Evolutionary conservation across 2,329 filamentous ascomycete genomes (phyloP).

Genomic region (Colletotrichum karsti): DNA sequence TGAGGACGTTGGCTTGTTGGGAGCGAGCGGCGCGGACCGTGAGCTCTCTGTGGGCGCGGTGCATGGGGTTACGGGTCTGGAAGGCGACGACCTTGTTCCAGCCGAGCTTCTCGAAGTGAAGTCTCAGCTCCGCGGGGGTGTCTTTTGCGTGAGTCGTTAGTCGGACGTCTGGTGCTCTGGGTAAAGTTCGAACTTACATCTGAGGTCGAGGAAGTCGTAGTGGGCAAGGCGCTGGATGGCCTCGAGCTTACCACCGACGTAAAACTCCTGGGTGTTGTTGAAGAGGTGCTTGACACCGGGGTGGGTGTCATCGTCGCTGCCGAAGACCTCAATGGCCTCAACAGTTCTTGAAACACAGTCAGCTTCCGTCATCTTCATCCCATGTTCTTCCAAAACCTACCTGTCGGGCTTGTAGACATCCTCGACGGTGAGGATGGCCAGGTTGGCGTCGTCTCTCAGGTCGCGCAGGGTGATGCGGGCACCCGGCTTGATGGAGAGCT

Average conservation of each 20-base stretch:
- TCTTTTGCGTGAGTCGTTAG: constrained; percentile 58
- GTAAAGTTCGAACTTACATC: constrained; percentile 69
- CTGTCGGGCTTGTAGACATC: constrained; percentile 97
- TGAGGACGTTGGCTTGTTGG: constrained; percentile 97
- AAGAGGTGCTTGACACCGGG: constrained; percentile 92
- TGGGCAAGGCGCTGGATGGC: constrained; percentile 95
- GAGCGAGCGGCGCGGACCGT: constrained; percentile 96
- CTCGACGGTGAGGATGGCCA: constrained; percentile 94
- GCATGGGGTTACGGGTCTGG: constrained; percentile 99
- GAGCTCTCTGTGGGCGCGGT: constrained; percentile 96
- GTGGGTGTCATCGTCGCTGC: constrained; percentile 87
- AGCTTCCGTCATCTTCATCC: constrained; percentile 45
- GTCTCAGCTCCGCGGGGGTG: constrained; percentile 91
- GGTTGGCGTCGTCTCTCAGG: constrained; percentile 93
- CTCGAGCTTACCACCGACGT: constrained; percentile 95
- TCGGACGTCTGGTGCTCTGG: background rate
- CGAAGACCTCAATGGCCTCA: constrained; percentile 95
- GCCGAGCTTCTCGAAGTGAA: constrained; percentile 99
- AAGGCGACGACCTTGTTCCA: constrained; percentile 98
- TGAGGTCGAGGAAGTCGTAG: constrained; percentile 97
- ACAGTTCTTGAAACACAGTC: constrained; percentile 67
- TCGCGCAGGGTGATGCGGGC: constrained; percentile 89
- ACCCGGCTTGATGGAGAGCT: constrained; percentile 79
- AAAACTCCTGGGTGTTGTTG: constrained; percentile 83
- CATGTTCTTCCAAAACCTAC: constrained; percentile 67